Evolutionary conservation across 2,329 filamentous ascomycete species (phyloP), one percentile per base, ranked within the genome.

Genomic region (Stemphylium lycopersici): DNA sequence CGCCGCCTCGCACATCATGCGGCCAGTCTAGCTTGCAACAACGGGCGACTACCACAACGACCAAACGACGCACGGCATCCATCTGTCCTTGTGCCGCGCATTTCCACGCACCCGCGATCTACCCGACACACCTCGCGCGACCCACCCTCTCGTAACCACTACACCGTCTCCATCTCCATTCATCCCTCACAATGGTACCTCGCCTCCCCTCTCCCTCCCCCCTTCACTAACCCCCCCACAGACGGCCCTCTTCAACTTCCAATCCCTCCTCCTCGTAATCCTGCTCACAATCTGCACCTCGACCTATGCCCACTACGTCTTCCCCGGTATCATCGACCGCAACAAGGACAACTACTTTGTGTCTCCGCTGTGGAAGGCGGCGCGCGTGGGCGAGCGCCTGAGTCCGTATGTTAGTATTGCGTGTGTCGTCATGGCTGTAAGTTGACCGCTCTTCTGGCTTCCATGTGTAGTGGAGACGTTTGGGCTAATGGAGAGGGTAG

Each of bases 221-320:
- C 22, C 12, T 16, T 29, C 20, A 52, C 46, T 31, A 32, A 45
- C 45, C 22, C 15, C 31, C n/a, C 32, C 70, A 12, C 12, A 97
- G 95, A 90, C 95, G 55, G 95, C 95, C 50, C 89, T 99, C 71
- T 97, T 99, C 87, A 98, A 98, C 80, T 98, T 99, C 82, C 92
- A 97, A 78, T 96, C 92, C 55, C 89, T 98, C 66, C 86, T 99
- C 67, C 86, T 98, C 68, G 93, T 97, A 65, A 87, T 99, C 69
- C 87, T 99, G 46, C 89, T 99, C 66, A 87, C 96, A 66, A 96
- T 98, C 73, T 99, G 95, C 84, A 97, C 95, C 52, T 93, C 90
- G 77, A 87, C 95, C 59, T 98, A 99, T 79, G 85, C 92, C 52
- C 95, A 98, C 81, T 89, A 90, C 68, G 87, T 96, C 61, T 90